These are phyloP conservation scores for Myriosclerotinia curreyana DNA, from an alignment of 2,329 filamentous ascomycete species.

Conservation along the genomic window DNA sequence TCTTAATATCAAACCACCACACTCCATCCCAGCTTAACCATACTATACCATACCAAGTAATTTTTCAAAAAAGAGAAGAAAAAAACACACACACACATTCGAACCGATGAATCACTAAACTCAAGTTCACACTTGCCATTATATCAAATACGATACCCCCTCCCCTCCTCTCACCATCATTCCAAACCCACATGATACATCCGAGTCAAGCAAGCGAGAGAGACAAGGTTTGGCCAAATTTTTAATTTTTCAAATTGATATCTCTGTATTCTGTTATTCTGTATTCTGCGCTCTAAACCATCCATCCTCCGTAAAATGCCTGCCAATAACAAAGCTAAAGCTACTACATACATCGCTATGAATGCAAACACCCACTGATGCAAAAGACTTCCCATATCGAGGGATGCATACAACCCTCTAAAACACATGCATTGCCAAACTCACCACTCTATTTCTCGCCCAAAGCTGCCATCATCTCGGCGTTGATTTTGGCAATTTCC, in stretches of 20 bases:
- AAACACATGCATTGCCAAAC: neutral
- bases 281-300: slow-evolving; percentile 5
- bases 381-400: neutral
- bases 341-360: slow-evolving; percentile 8
- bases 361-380: slow-evolving; percentile 15
- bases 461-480: slow-evolving; percentile 29
- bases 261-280: slow-evolving; percentile 8
- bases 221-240: neutral
- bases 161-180: neutral
- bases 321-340: slow-evolving; percentile 16
- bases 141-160: too few species aligned
- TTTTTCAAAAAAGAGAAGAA: too few species aligned
- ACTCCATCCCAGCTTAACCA: too few species aligned
- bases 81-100: too few species aligned
- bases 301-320: neutral
- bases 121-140: neutral
- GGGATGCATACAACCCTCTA: neutral
- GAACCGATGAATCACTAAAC: neutral
- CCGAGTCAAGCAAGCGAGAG: neutral
- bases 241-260: slow-evolving; percentile 20
- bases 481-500: slow-evolving; percentile 35
- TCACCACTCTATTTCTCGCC: slow-evolving; percentile 13
- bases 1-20: too few species aligned
- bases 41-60: too few species aligned
- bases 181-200: neutral